Evolutionary conservation across 257 asterid species (phyloP).

Genomic region (Ocimum tenuiflorum): DNA sequence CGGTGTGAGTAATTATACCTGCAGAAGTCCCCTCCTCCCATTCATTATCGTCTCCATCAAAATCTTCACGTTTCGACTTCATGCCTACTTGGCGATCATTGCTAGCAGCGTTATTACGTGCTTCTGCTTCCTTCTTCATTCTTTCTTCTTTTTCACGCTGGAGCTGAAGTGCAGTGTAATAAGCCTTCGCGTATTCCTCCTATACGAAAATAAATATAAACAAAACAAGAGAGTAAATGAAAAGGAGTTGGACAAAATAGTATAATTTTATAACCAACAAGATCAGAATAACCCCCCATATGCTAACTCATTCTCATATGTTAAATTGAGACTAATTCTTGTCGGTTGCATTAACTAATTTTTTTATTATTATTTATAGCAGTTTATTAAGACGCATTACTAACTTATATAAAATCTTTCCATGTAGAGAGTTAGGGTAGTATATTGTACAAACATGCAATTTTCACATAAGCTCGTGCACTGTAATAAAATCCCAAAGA

Average conservation of each 20-base stretch:
- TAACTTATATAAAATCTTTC: too few species aligned
- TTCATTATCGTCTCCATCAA: slow-evolving; percentile 57
- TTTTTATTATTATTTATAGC: too few species aligned
- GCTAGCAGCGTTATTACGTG: slow-evolving; percentile 16
- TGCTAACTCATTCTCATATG: too few species aligned
- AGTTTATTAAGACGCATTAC: too few species aligned
- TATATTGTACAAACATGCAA: too few species aligned
- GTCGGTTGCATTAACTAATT: too few species aligned
- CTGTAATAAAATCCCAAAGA: too few species aligned
- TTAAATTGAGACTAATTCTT: too few species aligned
- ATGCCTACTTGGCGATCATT: slow-evolving; percentile 72
- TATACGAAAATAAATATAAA: slow-evolving; percentile 20
- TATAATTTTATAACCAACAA: not conserved
- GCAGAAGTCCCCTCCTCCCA: slow-evolving; percentile 78
- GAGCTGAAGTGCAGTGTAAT: slow-evolving; percentile 67
- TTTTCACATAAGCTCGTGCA: too few species aligned
- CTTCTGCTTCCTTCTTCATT: slow-evolving; percentile 36
- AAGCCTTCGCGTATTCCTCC: slow-evolving; percentile 84
- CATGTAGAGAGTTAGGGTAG: too few species aligned
- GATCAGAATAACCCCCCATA: not conserved
- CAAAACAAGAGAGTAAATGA: not conserved
- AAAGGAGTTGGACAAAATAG: not conserved
- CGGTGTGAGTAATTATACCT: slow-evolving; percentile 34
- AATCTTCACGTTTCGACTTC: slow-evolving; percentile 61
- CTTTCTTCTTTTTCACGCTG: slow-evolving; percentile 59